Conservation (phyloP, 2,329 filamentous ascomycete species). For the Lasiodiplodia citricola region DNA sequence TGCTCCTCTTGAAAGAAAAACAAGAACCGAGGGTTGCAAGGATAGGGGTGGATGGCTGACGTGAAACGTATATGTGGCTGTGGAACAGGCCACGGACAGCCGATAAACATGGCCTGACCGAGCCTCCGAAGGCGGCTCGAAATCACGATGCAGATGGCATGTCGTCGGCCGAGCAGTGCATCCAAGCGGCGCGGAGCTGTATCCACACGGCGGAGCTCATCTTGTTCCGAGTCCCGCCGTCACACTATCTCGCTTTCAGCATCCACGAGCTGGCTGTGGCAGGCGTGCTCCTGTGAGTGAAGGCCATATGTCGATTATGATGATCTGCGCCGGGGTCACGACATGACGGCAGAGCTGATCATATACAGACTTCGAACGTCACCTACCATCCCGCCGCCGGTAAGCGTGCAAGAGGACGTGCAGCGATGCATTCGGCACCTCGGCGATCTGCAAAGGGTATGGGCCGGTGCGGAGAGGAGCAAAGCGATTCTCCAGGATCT, state of each 20-base stretch:
- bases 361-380: conserved; percentile 8
- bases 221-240: conserved; percentile 15
- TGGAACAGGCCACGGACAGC: conserved; percentile 12
- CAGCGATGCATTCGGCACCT: conserved; percentile 12
- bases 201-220: conserved; percentile 16
- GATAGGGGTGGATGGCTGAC: neutral
- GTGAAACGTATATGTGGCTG: conserved; percentile 1
- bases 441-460: neutral
- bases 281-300: conserved; percentile 8
- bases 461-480: conserved; percentile 9
- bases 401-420: conserved; percentile 20
- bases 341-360: conserved; percentile 37
- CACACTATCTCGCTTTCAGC: conserved; percentile 18
- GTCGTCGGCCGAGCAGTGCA: conserved; percentile 18
- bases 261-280: conserved; percentile 6
- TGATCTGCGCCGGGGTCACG: conserved; percentile 32
- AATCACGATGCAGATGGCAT: neutral
- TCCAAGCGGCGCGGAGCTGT: conserved; percentile 11
- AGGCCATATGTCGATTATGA: neutral
- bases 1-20: neutral
- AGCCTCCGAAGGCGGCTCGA: conserved; percentile 3
- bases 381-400: conserved; percentile 9
- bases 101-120: conserved; percentile 18
- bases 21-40: neutral
- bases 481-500: conserved; percentile 13